phyloP scores from a whole-genome alignment of 2,329 filamentous ascomycete genomes.

The Metarhizium anisopliae region DNA sequence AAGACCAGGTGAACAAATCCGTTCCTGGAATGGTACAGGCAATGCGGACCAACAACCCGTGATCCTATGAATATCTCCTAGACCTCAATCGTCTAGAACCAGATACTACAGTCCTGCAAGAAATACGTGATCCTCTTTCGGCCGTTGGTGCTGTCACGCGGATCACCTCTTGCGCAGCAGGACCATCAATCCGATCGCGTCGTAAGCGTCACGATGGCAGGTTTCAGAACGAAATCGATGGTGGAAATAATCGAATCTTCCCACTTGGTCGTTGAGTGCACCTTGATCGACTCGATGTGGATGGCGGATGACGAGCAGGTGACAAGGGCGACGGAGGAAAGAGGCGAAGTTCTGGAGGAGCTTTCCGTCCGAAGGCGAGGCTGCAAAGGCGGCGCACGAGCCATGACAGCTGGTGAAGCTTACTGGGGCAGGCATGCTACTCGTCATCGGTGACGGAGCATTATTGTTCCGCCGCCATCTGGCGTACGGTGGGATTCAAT shows the following conservation, averaged over 20 bases:
- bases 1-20: conserved; percentile 2
- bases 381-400: background rate
- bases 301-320: background rate
- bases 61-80: background rate
- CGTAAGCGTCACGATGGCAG: background rate
- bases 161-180: background rate
- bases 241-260: background rate
- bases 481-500: background rate
- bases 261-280: background rate
- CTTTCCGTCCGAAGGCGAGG: background rate
- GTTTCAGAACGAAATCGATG: background rate
- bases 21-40: conserved; percentile 5
- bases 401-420: background rate
- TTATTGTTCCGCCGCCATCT: background rate
- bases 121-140: background rate
- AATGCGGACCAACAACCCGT: conserved; percentile 3
- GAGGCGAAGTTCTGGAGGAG: background rate
- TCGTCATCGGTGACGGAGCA: background rate
- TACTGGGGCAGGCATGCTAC: background rate
- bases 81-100: conserved; percentile 1
- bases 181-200: background rate
- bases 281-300: background rate
- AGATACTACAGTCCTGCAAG: conserved; percentile 2
- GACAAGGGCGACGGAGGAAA: background rate
- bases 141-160: background rate